Percentiles rank a stretch among this genome's conserved stretches.
These are phyloP conservation scores for Salix arbutifolia DNA, from an alignment of 345 rosid species.

Conservation along the genomic window DNA sequence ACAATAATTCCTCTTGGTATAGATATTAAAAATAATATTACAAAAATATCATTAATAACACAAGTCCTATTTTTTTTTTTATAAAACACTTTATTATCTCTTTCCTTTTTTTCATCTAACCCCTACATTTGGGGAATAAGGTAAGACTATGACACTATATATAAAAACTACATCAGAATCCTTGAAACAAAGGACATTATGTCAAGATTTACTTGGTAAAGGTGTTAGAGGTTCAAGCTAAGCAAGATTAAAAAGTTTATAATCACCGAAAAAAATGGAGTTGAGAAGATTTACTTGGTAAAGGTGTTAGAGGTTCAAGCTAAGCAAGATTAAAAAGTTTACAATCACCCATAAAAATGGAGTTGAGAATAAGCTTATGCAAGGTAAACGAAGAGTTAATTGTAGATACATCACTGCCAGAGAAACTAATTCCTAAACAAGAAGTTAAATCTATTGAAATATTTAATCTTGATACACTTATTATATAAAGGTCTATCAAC, in stretches of 20 bases:
- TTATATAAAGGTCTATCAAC: constrained; percentile 72
- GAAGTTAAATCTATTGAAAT: constrained; percentile 93
- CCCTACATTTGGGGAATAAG: too few species aligned
- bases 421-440: constrained; percentile 68
- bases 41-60: too few species aligned
- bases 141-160: background rate
- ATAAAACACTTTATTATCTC: too few species aligned
- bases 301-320: constrained; percentile 69
- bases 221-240: constrained; percentile 75
- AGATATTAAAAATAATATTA: too few species aligned
- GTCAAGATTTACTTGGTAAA: constrained; percentile 56
- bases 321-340: constrained; percentile 79
- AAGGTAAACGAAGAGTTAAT: constrained; percentile 67
- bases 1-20: too few species aligned
- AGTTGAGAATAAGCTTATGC: constrained; percentile 64
- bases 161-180: background rate
- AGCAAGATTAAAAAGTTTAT: constrained; percentile 76
- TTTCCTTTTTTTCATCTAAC: too few species aligned
- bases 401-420: constrained; percentile 60
- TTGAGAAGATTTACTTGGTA: constrained; percentile 67
- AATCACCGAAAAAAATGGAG: constrained; percentile 67
- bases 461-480: constrained; percentile 65
- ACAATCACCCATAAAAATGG: constrained; percentile 73
- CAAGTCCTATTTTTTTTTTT: too few species aligned
- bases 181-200: background rate